Base-by-base conservation (phyloP, 805 yeast genomes). In the Dipodascus albidus region DNA sequence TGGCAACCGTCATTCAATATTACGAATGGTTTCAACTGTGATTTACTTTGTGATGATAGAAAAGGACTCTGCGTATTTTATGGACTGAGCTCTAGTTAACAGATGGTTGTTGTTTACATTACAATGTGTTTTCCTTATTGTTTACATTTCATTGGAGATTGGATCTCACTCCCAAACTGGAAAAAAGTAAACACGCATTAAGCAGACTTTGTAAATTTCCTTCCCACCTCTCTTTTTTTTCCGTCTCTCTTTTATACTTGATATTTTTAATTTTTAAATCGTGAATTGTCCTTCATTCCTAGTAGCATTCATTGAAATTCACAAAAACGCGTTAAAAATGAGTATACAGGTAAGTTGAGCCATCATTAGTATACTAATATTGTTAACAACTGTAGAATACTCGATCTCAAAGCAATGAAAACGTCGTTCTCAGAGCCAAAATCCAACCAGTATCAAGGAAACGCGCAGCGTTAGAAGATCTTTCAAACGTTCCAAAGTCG, bases 381-480 rank as follows among this genome's bases (percentile, higher is more conserved):
- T 11, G 20, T 4, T 17, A 6, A 3, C 17, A 11, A 19, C 15
- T 38, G 17, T n/a, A 38, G 44, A 38, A 38, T 14, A 6, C 44
- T 11, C 44, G 44, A 38, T 19, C 44, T 14, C 44, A 38, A 38
- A 38, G 44, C 44, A 38, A 38, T 38, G 44, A 38, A 17, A 38
- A 38, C 44, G 15, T 38, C 15, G 44, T 38, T 14, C 44, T 38
- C 44, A 38, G 20, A 38, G 20, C 17, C 9, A 38, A 38, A 14
- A 38, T 38, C 15, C 44, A 38, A 19, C 44, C 44, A 4, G 17
- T 38, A 4, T n/a, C 44, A 4, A 14, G 44, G 6, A 62, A 65
- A 44, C 64, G 70, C 17, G 62, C 66, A 9, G 70, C 70, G 6
- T 56, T 67, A 24, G 68, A 67, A 14, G 70, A 67, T 50, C 61